Conservation (phyloP, 805 yeast species). For the Metahyphopichia silvanorum region DNA sequence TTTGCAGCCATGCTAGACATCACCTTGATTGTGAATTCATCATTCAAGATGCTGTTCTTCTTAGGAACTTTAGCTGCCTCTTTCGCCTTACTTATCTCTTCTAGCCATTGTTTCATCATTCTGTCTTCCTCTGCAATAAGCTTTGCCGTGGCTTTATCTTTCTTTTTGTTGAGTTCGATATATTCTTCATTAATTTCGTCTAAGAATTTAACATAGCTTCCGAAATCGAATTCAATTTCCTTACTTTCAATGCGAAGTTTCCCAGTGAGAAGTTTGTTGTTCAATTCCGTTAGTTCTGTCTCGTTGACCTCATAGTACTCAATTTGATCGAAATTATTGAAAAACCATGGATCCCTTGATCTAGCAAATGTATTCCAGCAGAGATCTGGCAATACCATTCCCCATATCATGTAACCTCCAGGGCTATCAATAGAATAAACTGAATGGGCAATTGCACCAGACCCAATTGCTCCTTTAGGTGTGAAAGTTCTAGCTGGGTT, state of each 20-base stretch:
- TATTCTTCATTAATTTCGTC: slow-evolving; percentile 21
- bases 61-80: slow-evolving; percentile 13
- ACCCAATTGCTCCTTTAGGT: slow-evolving; percentile 25
- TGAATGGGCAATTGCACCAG: slow-evolving; percentile 22
- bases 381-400: slow-evolving; percentile 22
- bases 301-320: slow-evolving; percentile 34
- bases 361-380: slow-evolving; percentile 33
- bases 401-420: slow-evolving; percentile 22
- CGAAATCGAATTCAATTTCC: slow-evolving; percentile 27
- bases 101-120: slow-evolving; percentile 15
- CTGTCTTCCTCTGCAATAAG: slow-evolving; percentile 14
- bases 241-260: slow-evolving; percentile 21
- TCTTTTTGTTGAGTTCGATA: slow-evolving; percentile 8
- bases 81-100: slow-evolving; percentile 10
- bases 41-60: slow-evolving; percentile 12
- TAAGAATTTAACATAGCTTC: slow-evolving; percentile 22
- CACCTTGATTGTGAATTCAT: slow-evolving; percentile 17
- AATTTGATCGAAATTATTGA: slow-evolving; percentile 28
- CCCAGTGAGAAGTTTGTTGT: slow-evolving; percentile 25
- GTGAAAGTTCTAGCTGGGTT: slow-evolving; percentile 29
- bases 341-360: slow-evolving; percentile 26
- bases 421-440: slow-evolving; percentile 23
- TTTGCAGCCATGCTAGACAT: slow-evolving; percentile 29
- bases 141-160: slow-evolving; percentile 10
- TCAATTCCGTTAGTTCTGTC: slow-evolving; percentile 19